Base-by-base conservation (phyloP, 1,284 basidiomycete genomes). In the Irpex sp. region DNA sequence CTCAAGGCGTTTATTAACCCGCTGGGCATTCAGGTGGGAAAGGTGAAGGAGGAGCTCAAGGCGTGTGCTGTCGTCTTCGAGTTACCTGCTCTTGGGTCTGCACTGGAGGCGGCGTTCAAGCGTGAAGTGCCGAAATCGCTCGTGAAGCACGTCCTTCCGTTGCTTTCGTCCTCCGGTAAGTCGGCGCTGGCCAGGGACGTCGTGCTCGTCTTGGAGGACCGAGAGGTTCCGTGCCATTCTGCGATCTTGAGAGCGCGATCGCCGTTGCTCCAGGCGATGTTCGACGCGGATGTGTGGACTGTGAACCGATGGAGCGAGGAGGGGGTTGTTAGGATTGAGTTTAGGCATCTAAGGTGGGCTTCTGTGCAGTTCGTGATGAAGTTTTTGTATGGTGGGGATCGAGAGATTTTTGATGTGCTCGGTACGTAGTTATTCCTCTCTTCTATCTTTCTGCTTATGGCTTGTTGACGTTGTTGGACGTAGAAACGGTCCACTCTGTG, bases 211-310 rank as follows among this genome's bases (percentile, higher is more conserved):
- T 77, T 98, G 2, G 80, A 81, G 0, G 94, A 98, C 67, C 77
- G 80, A 56, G 78, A 84, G 4, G 82, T 98, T 0, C 75, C 74
- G 28, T 85, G 83, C 7, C 90, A 97, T 71, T 94, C 94, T 0
- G 73, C 80, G 9, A 73, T 98, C 16, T 79, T 99, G 18, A 82
- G 93, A 2, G 85, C 93, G 0, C 84, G 96, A 2, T 96, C 91
- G 51, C 83, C 86, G 1, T 92, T 98, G 71, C 98, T 98, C 70
- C 78, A 86, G 5, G 84, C 85, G n/a, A 89, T 99, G 73, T 94
- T 96, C 71, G 86, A 87, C 56, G 87, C 94, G 67, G 78, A 81
- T 23, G 92, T 87, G 48, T 98, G 96, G 94, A 92, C 91, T 3
- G 69, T 66, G 19, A 77, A 80, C 21, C 81, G 91, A 9, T 82